These are phyloP conservation scores for Rhodotorula sp. DNA, from an alignment of 1,284 basidiomycete species.

Conservation along the genomic window DNA sequence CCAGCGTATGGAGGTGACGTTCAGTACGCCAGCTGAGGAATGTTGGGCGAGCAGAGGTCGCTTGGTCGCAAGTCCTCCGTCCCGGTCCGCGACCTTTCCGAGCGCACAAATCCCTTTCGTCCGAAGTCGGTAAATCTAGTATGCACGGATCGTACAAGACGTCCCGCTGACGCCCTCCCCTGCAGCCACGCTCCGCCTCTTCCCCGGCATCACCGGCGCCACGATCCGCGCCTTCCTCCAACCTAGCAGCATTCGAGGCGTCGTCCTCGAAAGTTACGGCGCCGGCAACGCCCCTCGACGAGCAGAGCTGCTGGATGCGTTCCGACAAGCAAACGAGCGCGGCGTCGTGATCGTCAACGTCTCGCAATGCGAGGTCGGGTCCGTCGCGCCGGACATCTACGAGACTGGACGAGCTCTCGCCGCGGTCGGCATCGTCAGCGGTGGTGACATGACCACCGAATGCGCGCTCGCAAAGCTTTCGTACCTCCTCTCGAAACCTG, in stretches of 20 bases:
- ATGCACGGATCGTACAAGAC: not conserved
- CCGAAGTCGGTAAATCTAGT: constrained; percentile 65
- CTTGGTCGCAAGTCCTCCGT: constrained; percentile 78
- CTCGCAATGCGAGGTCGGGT: constrained; percentile 69
- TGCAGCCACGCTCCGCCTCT: constrained; percentile 71
- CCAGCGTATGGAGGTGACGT: constrained; percentile 41
- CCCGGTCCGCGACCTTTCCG: constrained; percentile 72
- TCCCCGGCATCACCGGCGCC: constrained; percentile 75
- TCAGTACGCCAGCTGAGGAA: too few species aligned
- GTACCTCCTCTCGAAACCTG: constrained; percentile 81
- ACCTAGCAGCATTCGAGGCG: constrained; percentile 46
- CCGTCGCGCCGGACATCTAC: constrained; percentile 54
- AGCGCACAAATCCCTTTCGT: constrained; percentile 75
- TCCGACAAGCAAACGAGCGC: constrained; percentile 74
- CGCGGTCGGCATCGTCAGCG: constrained; percentile 42
- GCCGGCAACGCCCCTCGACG: constrained; percentile 60
- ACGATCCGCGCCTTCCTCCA: constrained; percentile 68
- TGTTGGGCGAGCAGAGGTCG: constrained; percentile 54
- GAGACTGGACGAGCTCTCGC: constrained; percentile 74
- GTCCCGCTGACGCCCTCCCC: not conserved
- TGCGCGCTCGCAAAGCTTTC: constrained; percentile 83
- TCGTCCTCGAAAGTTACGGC: constrained; percentile 85
- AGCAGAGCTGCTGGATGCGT: constrained; percentile 54
- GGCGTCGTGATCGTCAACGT: constrained; percentile 87
- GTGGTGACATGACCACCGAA: constrained; percentile 87